These are phyloP conservation scores for Amylostereum areolatum DNA, from an alignment of 1,284 basidiomycete species.

Conservation along the genomic window DNA sequence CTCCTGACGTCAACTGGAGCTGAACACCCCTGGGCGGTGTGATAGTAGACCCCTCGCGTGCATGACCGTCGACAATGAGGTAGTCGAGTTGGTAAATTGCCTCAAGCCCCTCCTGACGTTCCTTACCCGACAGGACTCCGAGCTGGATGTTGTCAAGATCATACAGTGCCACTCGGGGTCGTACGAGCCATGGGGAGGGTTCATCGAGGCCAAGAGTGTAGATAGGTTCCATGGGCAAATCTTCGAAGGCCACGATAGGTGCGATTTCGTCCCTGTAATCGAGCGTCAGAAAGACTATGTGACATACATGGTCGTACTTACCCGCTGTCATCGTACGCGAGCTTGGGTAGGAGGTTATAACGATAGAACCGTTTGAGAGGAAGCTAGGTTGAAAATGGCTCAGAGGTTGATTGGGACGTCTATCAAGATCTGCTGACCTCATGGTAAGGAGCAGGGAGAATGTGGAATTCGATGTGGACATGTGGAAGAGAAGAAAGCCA, in stretches of 20 bases:
- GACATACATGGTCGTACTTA: conserved; percentile 25
- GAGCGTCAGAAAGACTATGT: conserved; percentile 2
- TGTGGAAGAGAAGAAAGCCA: conserved; percentile 57
- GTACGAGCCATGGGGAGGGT: conserved; percentile 87
- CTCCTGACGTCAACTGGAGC: conserved; percentile 62
- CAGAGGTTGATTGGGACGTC: neutral
- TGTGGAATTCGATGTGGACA: conserved; percentile 65
- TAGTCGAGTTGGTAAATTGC: conserved; percentile 86
- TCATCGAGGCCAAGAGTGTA: conserved; percentile 92
- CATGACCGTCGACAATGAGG: conserved; percentile 91
- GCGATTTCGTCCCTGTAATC: conserved; percentile 45
- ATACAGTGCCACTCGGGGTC: conserved; percentile 82
- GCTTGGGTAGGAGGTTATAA: conserved; percentile 56
- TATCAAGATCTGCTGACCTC: conserved; percentile 46
- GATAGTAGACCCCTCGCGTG: conserved; percentile 61
- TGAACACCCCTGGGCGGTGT: conserved; percentile 80
- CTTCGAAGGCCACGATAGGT: conserved; percentile 43
- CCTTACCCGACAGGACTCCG: conserved; percentile 50
- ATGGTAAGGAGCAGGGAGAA: conserved; percentile 62
- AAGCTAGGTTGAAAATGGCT: conserved; percentile 41
- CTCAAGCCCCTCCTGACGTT: conserved; percentile 57
- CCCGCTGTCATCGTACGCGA: conserved; percentile 72
- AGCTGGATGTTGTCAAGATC: conserved; percentile 97
- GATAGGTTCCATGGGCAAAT: conserved; percentile 65
- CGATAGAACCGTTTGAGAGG: conserved; percentile 95